Base-by-base conservation (phyloP, 2,329 filamentous ascomycete genomes). In the Eurotiales sp. region DNA sequence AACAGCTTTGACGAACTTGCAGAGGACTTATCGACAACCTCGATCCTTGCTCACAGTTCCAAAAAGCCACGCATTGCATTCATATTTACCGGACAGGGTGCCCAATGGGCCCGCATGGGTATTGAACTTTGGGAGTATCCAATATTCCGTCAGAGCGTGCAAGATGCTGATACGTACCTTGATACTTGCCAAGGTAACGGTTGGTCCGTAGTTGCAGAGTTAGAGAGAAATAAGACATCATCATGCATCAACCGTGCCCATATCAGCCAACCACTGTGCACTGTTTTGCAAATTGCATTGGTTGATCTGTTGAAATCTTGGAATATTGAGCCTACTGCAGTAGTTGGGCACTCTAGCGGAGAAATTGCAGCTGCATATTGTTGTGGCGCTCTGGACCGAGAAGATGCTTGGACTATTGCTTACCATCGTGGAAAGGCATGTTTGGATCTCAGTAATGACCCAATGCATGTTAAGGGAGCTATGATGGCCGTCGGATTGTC, bases 281-380 rank as follows among this genome's bases (percentile, higher is more conserved):
- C 59, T 3, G 57, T 56, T 8, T 34, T 61, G 1, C 59, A 61
- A 32, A 50, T 61, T n/a, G 46, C 53, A 1, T 48, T 61, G 3
- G 51, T 59, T 1, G 54, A 56, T 17, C 47, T 60, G 10, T 48
- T 61, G 15, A 46, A 50, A 1, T 43, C 55, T 0, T 65, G 64
- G 17, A 64, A 65, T 8, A 52, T 75, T n/a, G 37, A 42, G 1
- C 63, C 71, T 7, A 19, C 47, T 6, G 65, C 61, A 3, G 69
- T 73, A 1, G 65, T 75, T 3, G 74, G 75, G 10, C 75, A 77
- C 56, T 76, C 73, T 0, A 72, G 69, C 0, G 75, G 75, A 12
- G 75, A 78, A 55, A 77, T 77, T 11, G 72, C 57, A 3, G 73
- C 72, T 0, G 75, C 71, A 0, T 78, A 75, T 46, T 71, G 72